Conservation (phyloP, 768 basidiomycete genomes). For the Tylopilus balloui region DNA sequence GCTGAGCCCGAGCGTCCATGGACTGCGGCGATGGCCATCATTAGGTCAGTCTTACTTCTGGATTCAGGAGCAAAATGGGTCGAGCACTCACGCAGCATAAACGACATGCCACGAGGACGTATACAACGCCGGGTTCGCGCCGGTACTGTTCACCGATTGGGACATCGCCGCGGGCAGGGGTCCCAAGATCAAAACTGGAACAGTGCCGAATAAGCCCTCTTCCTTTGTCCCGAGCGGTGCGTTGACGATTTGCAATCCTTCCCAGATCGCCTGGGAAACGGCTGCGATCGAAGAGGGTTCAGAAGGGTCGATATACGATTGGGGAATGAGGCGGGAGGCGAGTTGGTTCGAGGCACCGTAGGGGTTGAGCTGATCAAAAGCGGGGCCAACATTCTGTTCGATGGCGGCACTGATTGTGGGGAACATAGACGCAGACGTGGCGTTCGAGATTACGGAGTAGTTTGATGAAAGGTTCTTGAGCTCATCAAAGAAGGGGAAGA, state of each 20-base stretch:
- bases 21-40: not conserved
- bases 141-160: not conserved
- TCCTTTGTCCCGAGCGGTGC: not conserved
- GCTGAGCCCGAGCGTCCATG: not conserved
- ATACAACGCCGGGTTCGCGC: constrained; percentile 2
- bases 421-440: constrained; percentile 11
- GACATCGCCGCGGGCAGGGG: constrained; percentile 7
- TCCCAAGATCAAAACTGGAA: not conserved
- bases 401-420: constrained; percentile 13
- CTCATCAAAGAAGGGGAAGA: constrained; percentile 19
- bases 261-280: constrained; percentile 15
- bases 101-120: not conserved
- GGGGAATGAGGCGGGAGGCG: constrained; percentile 19
- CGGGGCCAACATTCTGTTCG: constrained; percentile 4
- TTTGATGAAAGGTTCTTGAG: constrained; percentile 6
- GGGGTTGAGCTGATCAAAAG: constrained; percentile 9
- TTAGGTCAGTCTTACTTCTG: too few relatives aligned
- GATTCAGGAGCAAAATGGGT: not conserved
- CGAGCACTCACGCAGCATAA: not conserved
- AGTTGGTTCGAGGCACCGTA: constrained; percentile 16
- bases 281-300: constrained; percentile 4
- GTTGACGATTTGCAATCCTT: constrained; percentile 12
- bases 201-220: not conserved
- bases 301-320: constrained; percentile 13
- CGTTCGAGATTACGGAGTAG: constrained; percentile 15